phyloP scores from a whole-genome alignment of 192 early-diverging fungal species.

The Coemansia sp. region DNA sequence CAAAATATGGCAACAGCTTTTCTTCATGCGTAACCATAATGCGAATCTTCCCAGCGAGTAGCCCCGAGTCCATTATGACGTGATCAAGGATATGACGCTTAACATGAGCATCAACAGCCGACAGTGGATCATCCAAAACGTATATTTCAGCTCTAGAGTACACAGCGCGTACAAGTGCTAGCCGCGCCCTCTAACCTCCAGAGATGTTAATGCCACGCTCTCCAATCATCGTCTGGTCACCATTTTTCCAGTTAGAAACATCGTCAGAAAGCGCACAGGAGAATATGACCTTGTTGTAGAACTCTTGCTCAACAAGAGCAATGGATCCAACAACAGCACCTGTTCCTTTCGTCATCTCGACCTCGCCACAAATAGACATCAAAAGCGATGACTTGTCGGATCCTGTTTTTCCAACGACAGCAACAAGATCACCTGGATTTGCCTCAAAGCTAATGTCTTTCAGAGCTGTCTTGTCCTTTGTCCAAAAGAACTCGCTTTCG shows the following conservation, averaged over 20 bases:
- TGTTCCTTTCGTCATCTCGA: constrained; percentile 53
- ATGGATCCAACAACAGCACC: constrained; percentile 61
- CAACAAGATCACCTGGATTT: constrained; percentile 63
- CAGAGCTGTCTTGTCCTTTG: constrained; percentile 3
- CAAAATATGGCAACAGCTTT: too few relatives aligned
- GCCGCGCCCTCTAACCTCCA: too few relatives aligned
- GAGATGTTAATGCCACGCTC: too few relatives aligned
- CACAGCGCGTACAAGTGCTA: too few relatives aligned
- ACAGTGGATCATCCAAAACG: constrained; percentile 83
- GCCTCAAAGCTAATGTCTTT: constrained; percentile 55
- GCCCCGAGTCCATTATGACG: constrained; percentile 54
- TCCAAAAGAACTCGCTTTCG: constrained; percentile 29
- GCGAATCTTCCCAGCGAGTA: constrained; percentile 72
- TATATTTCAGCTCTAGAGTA: constrained; percentile 81
- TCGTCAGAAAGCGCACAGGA: too few relatives aligned
- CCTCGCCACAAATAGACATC: constrained; percentile 82
- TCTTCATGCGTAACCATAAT: constrained; percentile 83
- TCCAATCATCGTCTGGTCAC: too few relatives aligned
- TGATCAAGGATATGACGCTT: constrained; percentile 68
- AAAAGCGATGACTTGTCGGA: constrained; percentile 83
- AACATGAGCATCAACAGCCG: constrained; percentile 79
- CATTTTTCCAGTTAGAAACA: too few relatives aligned
- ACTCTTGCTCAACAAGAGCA: too few relatives aligned
- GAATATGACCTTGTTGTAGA: too few relatives aligned
- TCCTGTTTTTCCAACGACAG: constrained; percentile 81